Evolutionary conservation across 2,329 filamentous ascomycete genomes (phyloP).

Genomic region (Colletotrichum simmondsii): DNA sequence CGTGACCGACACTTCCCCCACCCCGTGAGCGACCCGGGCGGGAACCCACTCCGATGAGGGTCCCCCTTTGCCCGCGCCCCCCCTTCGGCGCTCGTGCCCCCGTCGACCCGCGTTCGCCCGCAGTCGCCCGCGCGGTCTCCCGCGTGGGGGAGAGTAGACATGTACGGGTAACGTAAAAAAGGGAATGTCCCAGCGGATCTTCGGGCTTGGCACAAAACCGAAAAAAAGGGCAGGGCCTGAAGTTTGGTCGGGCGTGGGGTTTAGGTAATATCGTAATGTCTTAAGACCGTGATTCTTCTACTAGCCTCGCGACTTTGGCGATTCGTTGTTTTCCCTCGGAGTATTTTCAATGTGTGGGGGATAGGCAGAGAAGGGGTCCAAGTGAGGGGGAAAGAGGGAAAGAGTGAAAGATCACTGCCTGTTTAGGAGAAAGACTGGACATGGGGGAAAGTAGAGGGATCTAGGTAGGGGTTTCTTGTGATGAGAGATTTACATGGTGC

Average conservation of each 20-base stretch:
- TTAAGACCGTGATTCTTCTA: neutral
- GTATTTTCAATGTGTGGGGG: neutral
- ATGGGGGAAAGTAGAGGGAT: too few relatives aligned
- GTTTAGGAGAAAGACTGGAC: too few relatives aligned
- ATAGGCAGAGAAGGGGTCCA: neutral
- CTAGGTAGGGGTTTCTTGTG: too few relatives aligned
- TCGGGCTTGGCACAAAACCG: slow-evolving; percentile 10
- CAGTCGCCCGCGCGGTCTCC: too few relatives aligned
- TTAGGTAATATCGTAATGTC: neutral
- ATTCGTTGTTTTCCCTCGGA: neutral
- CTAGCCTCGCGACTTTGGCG: neutral
- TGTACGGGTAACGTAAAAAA: neutral
- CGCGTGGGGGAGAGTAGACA: neutral
- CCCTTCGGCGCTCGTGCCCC: slow-evolving; percentile 1
- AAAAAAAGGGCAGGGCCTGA: slow-evolving; percentile 8
- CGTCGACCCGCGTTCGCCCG: neutral
- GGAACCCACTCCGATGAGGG: neutral
- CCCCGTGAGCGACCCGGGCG: neutral
- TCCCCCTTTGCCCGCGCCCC: too few relatives aligned
- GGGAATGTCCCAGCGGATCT: neutral
- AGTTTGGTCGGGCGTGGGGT: slow-evolving; percentile 9
- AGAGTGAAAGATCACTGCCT: neutral
- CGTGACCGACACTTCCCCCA: neutral
- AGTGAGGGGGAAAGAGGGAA: neutral
- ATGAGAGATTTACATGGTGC: too few relatives aligned